Base-by-base conservation (phyloP, 225 moss, liverwort and hornwort species). In the Antitrichia curtipendula region DNA sequence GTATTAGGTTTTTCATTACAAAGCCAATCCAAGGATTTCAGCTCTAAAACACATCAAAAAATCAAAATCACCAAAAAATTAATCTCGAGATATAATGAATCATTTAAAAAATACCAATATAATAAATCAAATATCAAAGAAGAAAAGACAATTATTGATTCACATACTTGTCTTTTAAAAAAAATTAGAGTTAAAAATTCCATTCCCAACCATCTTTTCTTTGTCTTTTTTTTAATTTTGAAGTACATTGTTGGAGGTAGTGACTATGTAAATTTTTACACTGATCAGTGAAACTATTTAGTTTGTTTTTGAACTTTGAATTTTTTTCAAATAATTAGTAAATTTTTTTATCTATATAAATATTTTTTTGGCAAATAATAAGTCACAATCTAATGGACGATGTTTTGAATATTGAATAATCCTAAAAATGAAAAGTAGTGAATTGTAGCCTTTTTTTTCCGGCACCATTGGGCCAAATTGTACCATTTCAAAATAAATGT, bases 221-320 rank as follows among this genome's bases (percentile, higher is more conserved):
- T 68, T 38, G 7, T 14, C 12, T 8, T 5, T 40, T 22, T 24
- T 1, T 4, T 2, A n/a, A n/a, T 13, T 38, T 38, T 23, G 4
- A 13, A 68, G 13, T 68, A 0, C 23, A 38, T 38, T 2, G 0
- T 22, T 38, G 1, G 1, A 38, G 23, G 11, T n/a, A 21, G 8
- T 20, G 1, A 20, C 0, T 20, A 2, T 36, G 6, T n/a, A 12
- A 65, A 22, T 38, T 13, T 38, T 12, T 68, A 23, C 7, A 22
- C 22, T 5, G 2, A 22, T 68, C 12, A 68, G 12, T 38, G 7
- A 13, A 68, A 68, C 4, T 36, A 34, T 5, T 17, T 34, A 9
- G 18, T 5, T 1, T 17, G 34, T 2, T 34, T 34, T 36, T n/a
- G 20, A 66, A 21, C 21, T 16, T n/a, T 66, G 38, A n/a, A n/a